Evolutionary conservation across 208 protist genomes (phyloP).

Genomic region (Trypanosoma mega): DNA sequence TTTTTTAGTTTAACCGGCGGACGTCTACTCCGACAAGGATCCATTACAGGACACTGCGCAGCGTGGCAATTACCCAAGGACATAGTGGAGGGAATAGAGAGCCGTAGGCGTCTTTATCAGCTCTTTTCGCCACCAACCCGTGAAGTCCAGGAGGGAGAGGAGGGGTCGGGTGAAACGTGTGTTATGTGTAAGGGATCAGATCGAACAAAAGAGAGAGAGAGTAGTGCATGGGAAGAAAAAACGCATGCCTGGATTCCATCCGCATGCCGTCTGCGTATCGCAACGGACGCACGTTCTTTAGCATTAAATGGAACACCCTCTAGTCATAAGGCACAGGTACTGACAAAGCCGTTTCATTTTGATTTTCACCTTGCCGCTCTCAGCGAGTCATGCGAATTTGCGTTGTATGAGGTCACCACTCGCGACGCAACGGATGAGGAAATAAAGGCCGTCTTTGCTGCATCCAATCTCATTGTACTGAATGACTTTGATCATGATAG

Average conservation of each 20-base stretch:
- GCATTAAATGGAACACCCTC: neutral
- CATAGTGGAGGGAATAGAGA: conserved; percentile 18
- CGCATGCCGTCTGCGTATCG: conserved; percentile 16
- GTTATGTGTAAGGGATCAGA: too few species aligned
- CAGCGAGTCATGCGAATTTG: conserved; percentile 35
- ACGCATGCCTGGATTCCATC: conserved; percentile 16
- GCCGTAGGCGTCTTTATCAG: conserved; percentile 20
- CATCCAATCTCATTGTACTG: conserved; percentile 49
- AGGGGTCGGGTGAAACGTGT: too few species aligned
- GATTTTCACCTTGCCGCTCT: conserved; percentile 45
- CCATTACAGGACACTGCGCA: conserved; percentile 20
- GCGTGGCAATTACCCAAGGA: conserved; percentile 17
- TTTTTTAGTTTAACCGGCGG: conserved; percentile 20
- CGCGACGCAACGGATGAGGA: conserved; percentile 60
- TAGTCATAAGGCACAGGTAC: neutral
- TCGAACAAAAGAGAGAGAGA: neutral
- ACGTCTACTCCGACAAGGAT: conserved; percentile 18
- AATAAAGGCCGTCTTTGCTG: conserved; percentile 56
- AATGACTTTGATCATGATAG: conserved; percentile 76
- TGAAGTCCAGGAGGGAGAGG: too few species aligned
- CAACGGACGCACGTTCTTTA: conserved; percentile 8
- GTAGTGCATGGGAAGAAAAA: neutral
- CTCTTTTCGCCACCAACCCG: conserved; percentile 26
- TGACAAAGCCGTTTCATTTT: conserved; percentile 28
- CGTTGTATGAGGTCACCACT: conserved; percentile 64